A percentile compares a stretch with the other conserved stretches of the same genome.
These are phyloP conservation scores for Mortierella sp. DNA, from an alignment of 371 early-diverging fungal genomes.

Conservation along the genomic window DNA sequence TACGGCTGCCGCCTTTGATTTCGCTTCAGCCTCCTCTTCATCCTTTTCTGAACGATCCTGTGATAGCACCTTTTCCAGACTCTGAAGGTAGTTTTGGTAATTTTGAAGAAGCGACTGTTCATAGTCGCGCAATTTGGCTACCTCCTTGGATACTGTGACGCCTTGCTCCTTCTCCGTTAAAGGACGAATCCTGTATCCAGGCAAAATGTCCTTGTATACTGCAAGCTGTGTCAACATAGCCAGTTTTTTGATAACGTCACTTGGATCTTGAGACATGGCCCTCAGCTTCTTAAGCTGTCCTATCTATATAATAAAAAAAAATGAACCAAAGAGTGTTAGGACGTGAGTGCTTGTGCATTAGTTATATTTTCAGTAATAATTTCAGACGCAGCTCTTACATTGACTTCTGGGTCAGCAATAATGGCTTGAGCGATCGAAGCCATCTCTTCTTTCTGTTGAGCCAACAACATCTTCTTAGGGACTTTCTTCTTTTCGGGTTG, in stretches of 20 bases:
- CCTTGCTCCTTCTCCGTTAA: slow-evolving; percentile 84
- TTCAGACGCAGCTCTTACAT: slow-evolving; percentile 54
- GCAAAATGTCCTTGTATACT: slow-evolving; percentile 94
- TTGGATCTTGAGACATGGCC: slow-evolving; percentile 66
- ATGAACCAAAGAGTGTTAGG: not conserved
- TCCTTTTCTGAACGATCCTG: slow-evolving; percentile 52
- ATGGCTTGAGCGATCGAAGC: slow-evolving; percentile 80
- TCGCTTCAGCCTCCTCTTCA: slow-evolving; percentile 37
- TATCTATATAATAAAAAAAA: slow-evolving; percentile 59
- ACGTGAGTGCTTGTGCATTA: not conserved
- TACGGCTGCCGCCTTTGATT: slow-evolving; percentile 20
- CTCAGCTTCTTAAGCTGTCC: slow-evolving; percentile 73
- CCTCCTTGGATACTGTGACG: slow-evolving; percentile 88
- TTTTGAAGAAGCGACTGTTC: slow-evolving; percentile 85
- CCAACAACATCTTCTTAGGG: slow-evolving; percentile 66
- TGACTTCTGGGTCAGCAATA: slow-evolving; percentile 85
- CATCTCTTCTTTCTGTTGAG: slow-evolving; percentile 83
- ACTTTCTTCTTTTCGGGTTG: slow-evolving; percentile 45
- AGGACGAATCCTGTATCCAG: slow-evolving; percentile 94
- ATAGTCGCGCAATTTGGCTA: slow-evolving; percentile 85
- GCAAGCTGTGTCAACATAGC: slow-evolving; percentile 89
- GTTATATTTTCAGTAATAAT: too few species aligned
- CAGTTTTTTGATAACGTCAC: slow-evolving; percentile 73
- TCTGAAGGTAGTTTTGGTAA: slow-evolving; percentile 88
- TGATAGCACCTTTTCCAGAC: slow-evolving; percentile 65